Base-by-base conservation (phyloP, 257 asterid genomes). In the Anisodus tanguticus region DNA sequence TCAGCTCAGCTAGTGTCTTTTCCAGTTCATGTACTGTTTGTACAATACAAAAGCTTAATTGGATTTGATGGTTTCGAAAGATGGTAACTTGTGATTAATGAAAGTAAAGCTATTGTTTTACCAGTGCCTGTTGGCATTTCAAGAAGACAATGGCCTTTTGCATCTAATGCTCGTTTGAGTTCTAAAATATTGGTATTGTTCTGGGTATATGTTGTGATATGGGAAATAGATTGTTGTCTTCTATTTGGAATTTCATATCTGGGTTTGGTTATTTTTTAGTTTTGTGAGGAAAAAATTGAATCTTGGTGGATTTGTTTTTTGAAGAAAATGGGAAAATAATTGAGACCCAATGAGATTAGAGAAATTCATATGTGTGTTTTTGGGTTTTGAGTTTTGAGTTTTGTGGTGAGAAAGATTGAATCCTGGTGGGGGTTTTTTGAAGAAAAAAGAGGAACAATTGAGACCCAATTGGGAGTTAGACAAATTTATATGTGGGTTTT, bases 111-210 rank as follows among this genome's bases (percentile, higher is more conserved):
- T 13, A 97, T 97, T 57, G 99, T 97, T 70, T 95, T 97, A 0
- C 99, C 98, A 55, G 99, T 96, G 53, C 99, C 99, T 0, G 99
- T 97, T 11, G 99, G 98, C 99, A 96, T 96, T 80, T 96, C 99
- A 3, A 96, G 90, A 57, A 96, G 95, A 88, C 95, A 93, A 78
- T 96, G 98, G 13, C 99, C 99, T 80, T 89, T 91, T 86, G 99
- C 98, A 71, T 96, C 99, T 71, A 96, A 94, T 53, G 98, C 90
- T 71, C 99, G 96, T 63, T 96, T 96, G 85, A 96, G 95, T 80
- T 96, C 99, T 84, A 94, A 87, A 98, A 96, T 96, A 96, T 3
- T 91, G 85, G 85, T 96, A 93, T 84, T 96, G 99, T 67, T 96
- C 98, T 8, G 99, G 99, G 88, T 96, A 96, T 69, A 96, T 94